These are phyloP conservation scores for Daldinia vernicosa DNA, from an alignment of 495 filamentous ascomycete species.

Conservation along the genomic window DNA sequence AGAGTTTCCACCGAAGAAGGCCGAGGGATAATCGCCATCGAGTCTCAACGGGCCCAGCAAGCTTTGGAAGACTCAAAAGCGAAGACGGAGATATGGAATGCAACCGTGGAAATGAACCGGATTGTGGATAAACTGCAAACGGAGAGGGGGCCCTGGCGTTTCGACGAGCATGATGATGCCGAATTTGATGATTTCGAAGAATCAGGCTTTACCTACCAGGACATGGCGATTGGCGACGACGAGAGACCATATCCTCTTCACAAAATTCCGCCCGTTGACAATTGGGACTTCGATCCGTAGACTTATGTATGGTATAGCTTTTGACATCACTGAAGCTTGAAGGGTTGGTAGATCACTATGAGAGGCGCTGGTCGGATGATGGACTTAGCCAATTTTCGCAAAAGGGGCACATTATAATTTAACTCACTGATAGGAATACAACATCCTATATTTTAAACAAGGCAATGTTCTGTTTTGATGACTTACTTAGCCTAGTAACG, in stretches of 20 bases:
- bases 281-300: not conserved
- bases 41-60: not conserved
- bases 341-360: not conserved
- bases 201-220: not conserved
- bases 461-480: not conserved
- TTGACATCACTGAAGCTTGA: not conserved
- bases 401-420: not conserved
- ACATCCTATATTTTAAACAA: not conserved
- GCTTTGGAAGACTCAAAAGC: not conserved
- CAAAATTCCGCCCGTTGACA: not conserved
- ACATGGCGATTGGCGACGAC: not conserved
- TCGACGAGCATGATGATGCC: not conserved
- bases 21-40: not conserved
- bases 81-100: not conserved
- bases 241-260: not conserved
- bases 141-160: not conserved
- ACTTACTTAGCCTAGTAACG: not conserved
- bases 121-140: not conserved
- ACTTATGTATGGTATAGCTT: not conserved
- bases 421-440: not conserved
- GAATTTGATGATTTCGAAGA: not conserved
- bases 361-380: not conserved
- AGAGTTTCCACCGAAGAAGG: constrained; percentile 7
- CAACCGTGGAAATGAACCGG: not conserved
- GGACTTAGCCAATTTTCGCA: not conserved